phyloP scores from a whole-genome alignment of 129 eudicot species.

The Lactuca sativa region DNA sequence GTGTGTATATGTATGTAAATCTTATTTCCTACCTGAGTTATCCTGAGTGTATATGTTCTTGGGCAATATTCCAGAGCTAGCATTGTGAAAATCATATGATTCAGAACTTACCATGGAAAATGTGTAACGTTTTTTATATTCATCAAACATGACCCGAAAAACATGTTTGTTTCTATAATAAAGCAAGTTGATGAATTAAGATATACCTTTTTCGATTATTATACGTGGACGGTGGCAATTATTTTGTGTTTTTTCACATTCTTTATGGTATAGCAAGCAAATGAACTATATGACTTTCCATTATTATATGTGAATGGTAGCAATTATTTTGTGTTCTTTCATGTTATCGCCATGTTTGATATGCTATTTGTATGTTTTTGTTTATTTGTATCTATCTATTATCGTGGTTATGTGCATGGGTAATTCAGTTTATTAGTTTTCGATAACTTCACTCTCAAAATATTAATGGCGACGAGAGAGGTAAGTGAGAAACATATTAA shows the following conservation, averaged over 20 bases:
- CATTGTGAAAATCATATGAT: not conserved
- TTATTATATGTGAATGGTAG: not conserved
- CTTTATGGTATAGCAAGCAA: not conserved
- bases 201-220: not conserved
- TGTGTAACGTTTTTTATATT: not conserved
- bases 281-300: not conserved
- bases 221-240: not conserved
- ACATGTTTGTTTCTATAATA: not conserved
- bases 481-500: no score
- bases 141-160: not conserved
- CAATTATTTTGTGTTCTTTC: not conserved
- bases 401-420: not conserved
- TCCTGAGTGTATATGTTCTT: not conserved
- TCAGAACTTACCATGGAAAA: not conserved
- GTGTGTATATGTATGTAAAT: not conserved
- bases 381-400: no score
- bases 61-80: not conserved
- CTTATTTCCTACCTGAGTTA: not conserved
- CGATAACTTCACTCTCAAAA: no score
- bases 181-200: not conserved
- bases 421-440: no score
- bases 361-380: no score
- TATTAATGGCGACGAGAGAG: no score
- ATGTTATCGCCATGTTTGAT: no score
- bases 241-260: not conserved